Conservation (phyloP, 805 yeast genomes). For the Jamesozyma jinghongensis region DNA sequence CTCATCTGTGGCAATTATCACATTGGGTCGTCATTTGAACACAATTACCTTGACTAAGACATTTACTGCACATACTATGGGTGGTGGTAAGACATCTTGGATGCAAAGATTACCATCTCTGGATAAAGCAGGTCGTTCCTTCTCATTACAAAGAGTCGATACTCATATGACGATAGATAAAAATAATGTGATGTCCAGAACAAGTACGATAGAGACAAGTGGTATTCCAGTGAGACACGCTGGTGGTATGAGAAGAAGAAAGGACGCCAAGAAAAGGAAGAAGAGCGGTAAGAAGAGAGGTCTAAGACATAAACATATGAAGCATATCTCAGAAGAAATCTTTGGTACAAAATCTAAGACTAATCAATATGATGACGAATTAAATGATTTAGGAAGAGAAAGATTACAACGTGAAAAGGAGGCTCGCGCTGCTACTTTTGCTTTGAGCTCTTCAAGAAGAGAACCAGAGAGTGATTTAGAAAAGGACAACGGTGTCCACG, state of each 20-base stretch:
- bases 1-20: constrained; percentile 68
- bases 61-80: constrained; percentile 60
- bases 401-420: constrained; percentile 34
- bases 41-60: constrained; percentile 91
- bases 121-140: constrained; percentile 57
- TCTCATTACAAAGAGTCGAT: constrained; percentile 76
- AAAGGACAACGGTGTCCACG: not conserved
- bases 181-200: constrained; percentile 16
- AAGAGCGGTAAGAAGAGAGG: constrained; percentile 28
- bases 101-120: constrained; percentile 74
- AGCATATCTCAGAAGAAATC: constrained; percentile 5
- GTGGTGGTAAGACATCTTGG: constrained; percentile 56
- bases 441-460: constrained; percentile 26
- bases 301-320: constrained; percentile 23
- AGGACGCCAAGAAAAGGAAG: constrained; percentile 27
- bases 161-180: constrained; percentile 33
- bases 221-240: constrained; percentile 61
- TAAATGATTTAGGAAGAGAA: constrained; percentile 29
- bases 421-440: constrained; percentile 37
- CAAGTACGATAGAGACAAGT: constrained; percentile 48
- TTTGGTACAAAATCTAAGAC: constrained; percentile 6
- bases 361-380: constrained; percentile 20
- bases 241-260: constrained; percentile 60
- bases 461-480: no score
- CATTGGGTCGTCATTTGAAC: constrained; percentile 78